Evolutionary conservation across 2,329 filamentous ascomycete species (phyloP), one percentile per base, ranked within the genome.

Genomic region (Xylaria sp.): DNA sequence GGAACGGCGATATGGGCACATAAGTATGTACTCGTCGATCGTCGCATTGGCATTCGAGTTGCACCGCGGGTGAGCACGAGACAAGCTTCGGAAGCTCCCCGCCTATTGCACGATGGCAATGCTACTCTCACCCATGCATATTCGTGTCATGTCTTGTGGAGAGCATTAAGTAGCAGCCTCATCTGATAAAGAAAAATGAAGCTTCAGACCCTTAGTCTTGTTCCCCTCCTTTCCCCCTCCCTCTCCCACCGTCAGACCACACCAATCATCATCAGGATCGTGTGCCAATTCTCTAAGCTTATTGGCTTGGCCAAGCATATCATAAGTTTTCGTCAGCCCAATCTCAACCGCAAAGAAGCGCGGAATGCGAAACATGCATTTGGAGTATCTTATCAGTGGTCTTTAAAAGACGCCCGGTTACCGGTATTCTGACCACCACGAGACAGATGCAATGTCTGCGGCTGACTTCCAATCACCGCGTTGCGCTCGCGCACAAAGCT

Each of bases 401-500:
- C 39, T 48, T 56, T 2, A 23, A 53, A 46, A 48, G 20, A 25
- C 39, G 56, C 30, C 63, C 36, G 48, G 46, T 56, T 67, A 65
- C 58, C 67, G 56, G 39, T 65, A 57, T 23, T 41, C 65, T 46
- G 20, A 45, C 50, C 55, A 50, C 34, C 55, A 50, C 34, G 46
- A 63, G 30, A 36, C 45, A 58, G 60, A 28, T 15, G 41, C 46
- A 25, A 36, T 52, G 45, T 52, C 39, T 39, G 45, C 48, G 46
- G 36, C 58, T 57, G 52, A 55, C 50, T 63, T 72, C 67, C 67
- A 71, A 67, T 71, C 63, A 48, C 71, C 70, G 28, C 57, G 67
- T 53, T 58, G 72, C 39, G 71, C 72, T 46, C 75, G 70, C 23
- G 46, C 64, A 60, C 72, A 76, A n/a, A 77, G 72, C 43, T 76